phyloP scores from a whole-genome alignment of 345 rosid species.

The Citrus cavaleriei region DNA sequence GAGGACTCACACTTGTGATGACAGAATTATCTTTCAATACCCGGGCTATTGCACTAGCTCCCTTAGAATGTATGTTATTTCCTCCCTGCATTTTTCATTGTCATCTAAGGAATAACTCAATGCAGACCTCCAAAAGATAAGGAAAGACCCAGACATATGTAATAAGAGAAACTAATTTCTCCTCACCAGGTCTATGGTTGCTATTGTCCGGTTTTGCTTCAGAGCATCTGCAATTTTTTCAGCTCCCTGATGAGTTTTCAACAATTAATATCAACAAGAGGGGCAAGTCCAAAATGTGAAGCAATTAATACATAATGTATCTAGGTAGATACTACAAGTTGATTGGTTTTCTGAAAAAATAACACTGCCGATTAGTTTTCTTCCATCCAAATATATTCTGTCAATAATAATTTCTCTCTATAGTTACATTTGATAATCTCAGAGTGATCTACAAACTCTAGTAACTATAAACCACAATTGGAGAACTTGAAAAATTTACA shows the following conservation, averaged over 20 bases:
- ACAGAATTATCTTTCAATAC: constrained; percentile 70
- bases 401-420: neutral
- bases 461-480: neutral
- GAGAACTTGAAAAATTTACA: neutral
- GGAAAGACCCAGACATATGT: neutral
- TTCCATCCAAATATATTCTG: neutral
- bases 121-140: neutral
- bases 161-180: constrained; percentile 6
- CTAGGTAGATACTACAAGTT: neutral
- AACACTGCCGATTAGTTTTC: neutral
- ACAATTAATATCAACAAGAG: constrained; percentile 7
- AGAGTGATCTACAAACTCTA: neutral
- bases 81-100: constrained; percentile 60
- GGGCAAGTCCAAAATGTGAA: constrained; percentile 5
- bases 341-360: neutral
- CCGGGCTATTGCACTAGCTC: constrained; percentile 68
- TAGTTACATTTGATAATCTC: neutral
- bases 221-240: constrained; percentile 80
- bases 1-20: constrained; percentile 62
- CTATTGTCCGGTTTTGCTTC: constrained; percentile 68
- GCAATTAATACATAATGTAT: neutral
- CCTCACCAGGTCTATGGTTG: constrained; percentile 84
- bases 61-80: constrained; percentile 79
- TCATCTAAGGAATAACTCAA: neutral
- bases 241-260: constrained; percentile 63